A percentile compares a stretch with the other conserved stretches of the same genome.
Conservation (phyloP, 2,329 filamentous ascomycete species). For the Clonostachys rosea region DNA sequence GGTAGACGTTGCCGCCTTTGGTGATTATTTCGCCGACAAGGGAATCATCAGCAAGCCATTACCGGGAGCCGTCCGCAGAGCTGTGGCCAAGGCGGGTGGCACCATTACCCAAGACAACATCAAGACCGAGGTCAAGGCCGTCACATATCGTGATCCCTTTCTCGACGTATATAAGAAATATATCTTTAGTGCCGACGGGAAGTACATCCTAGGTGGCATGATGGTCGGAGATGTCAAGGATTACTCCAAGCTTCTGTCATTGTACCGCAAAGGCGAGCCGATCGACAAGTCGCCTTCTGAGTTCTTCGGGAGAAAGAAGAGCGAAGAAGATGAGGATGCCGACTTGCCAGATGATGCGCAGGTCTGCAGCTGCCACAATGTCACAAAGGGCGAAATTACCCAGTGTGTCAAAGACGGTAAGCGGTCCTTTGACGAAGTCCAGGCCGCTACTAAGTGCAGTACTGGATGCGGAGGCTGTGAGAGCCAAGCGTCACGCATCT, state of each 20-base stretch:
- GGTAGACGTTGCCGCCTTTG: constrained; percentile 88
- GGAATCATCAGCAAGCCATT: constrained; percentile 45
- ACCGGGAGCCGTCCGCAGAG: constrained; percentile 9
- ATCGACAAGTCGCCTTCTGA: constrained; percentile 76
- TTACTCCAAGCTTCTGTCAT: constrained; percentile 82
- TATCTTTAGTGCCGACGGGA: constrained; percentile 83
- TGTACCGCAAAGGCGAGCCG: constrained; percentile 79
- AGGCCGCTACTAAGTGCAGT: constrained; percentile 86
- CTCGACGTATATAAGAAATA: constrained; percentile 91
- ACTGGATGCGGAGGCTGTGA: constrained; percentile 89
- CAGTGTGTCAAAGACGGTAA: constrained; percentile 60
- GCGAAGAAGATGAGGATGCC: constrained; percentile 68
- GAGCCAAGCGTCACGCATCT: constrained; percentile 83
- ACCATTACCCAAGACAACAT: constrained; percentile 2
- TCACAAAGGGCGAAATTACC: constrained; percentile 77
- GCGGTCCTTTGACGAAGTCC: constrained; percentile 63
- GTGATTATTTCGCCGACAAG: constrained; percentile 87
- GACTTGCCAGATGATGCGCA: constrained; percentile 83
- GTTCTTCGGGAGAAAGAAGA: constrained; percentile 74
- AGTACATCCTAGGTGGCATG: constrained; percentile 90
- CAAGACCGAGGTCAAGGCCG: constrained; percentile 58
- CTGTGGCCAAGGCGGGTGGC: constrained; percentile 5
- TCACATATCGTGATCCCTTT: constrained; percentile 89
- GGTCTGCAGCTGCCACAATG: constrained; percentile 91
- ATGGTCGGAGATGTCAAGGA: constrained; percentile 93